Evolutionary conservation across 2,329 filamentous ascomycete species (phyloP).

Genomic region (Chaetomiaceae sp.): DNA sequence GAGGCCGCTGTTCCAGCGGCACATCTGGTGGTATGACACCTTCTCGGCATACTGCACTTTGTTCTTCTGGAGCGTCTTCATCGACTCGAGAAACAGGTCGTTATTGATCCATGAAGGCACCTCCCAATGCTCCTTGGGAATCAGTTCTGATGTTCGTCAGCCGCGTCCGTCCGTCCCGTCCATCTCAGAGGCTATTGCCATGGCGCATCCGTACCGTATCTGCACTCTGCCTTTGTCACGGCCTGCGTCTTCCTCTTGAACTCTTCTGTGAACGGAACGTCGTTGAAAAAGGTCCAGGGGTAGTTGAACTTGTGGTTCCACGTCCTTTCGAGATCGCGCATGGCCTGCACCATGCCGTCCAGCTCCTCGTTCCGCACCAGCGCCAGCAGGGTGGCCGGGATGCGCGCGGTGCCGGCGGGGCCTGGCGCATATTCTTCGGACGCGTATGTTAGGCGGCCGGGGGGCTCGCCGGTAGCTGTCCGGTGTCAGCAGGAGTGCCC

Average conservation of each 20-base stretch:
- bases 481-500: constrained; percentile 8
- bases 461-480: constrained; percentile 78
- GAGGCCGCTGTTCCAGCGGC: constrained; percentile 95
- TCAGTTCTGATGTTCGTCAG: constrained; percentile 56
- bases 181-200: background rate
- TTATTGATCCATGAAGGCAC: constrained; percentile 88
- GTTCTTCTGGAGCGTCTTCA: constrained; percentile 75
- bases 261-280: constrained; percentile 85
- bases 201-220: constrained; percentile 60
- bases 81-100: constrained; percentile 79
- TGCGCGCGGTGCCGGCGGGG: constrained; percentile 71
- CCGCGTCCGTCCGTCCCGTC: background rate
- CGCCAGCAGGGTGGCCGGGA: constrained; percentile 88
- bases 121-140: constrained; percentile 94
- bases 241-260: constrained; percentile 81
- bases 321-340: constrained; percentile 85
- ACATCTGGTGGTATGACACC: constrained; percentile 97
- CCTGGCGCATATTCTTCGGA: constrained; percentile 74
- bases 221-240: constrained; percentile 81
- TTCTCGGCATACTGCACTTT: constrained; percentile 86
- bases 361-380: constrained; percentile 92
- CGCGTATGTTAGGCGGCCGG: constrained; percentile 68
- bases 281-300: constrained; percentile 99
- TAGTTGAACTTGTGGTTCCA: constrained; percentile 99
- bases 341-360: constrained; percentile 76